Base-by-base conservation (phyloP, 148 eudicot genomes). In the Vaccinium darrowii region DNA sequence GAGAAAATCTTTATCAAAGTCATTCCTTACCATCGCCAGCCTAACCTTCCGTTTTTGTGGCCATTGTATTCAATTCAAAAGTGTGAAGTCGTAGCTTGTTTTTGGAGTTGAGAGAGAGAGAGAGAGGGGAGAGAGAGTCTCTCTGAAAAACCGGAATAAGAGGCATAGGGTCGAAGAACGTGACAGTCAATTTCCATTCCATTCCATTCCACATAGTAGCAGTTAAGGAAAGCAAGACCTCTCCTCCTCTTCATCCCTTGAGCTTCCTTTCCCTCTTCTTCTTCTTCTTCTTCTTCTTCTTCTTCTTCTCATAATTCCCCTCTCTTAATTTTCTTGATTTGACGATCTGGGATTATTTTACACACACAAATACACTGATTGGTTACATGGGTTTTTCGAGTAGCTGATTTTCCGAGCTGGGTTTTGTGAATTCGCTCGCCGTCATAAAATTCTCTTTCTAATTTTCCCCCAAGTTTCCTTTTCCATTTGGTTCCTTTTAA, bases 81-180 rank as follows among this genome's bases (percentile, higher is more conserved):
- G 74, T 67, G 73, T 67, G 73, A 21, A 25, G 73, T 67, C 73
- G 30, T 27, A 27, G 74, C 74, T 69, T 27, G 27, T 69, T 69
- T 69, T 69, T 25, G 74, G 74, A 39, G 27, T 69, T 25, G 18
- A 67, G 73, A 9, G 73, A 3, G 73, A 27, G 74, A 21, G 7
- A 10, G 74, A 3, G 73, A 27, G 74, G 27, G 74, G 27, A 21
- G 86, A 84, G 65, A 60, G 23, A 56, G 43, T 62, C 47, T 21
- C 56, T 84, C 60, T 77, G 63, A 76, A 84, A 81, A 78, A 75
- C 23, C 82, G 84, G 82, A 87, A 87, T 76, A 84, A 76, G 84
- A 87, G 85, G 85, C 78, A 77, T 71, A 53, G 83, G 80, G 81
- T 51, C 50, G 76, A 86, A 86, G 87, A 86, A 86, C 88, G 86